These are phyloP conservation scores for Pyronema omphalodes DNA, from an alignment of 495 filamentous ascomycete genomes.

Conservation along the genomic window DNA sequence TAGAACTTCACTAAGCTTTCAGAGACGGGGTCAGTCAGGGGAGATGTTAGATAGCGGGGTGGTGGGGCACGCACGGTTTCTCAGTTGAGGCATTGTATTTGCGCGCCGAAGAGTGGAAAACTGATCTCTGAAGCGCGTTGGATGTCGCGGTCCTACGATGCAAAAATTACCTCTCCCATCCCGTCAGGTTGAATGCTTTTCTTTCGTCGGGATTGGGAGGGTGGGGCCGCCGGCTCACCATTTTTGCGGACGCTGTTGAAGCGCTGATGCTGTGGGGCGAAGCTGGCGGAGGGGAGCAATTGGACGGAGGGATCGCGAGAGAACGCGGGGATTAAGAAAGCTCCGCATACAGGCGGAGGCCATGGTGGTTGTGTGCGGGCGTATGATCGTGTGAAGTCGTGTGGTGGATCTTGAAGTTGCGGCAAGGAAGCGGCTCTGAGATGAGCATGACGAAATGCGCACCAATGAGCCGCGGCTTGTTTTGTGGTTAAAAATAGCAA, in stretches of 20 bases:
- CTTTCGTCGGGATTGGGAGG: background rate
- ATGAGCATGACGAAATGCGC: too few species aligned
- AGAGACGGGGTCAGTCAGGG: background rate
- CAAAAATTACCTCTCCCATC: background rate
- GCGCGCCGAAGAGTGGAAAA: background rate
- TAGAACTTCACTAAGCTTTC: background rate
- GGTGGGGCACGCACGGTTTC: background rate
- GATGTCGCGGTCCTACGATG: background rate
- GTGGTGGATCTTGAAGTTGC: too few species aligned
- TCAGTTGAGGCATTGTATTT: background rate
- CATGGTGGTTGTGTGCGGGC: background rate
- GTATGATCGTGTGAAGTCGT: too few species aligned
- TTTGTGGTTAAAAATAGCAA: too few species aligned
- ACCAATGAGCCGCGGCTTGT: too few species aligned
- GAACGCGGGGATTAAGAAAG: background rate
- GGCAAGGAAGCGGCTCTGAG: too few species aligned
- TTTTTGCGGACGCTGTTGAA: background rate
- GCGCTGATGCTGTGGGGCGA: background rate
- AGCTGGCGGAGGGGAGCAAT: background rate
- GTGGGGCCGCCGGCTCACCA: background rate
- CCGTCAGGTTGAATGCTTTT: background rate
- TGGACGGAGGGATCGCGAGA: background rate
- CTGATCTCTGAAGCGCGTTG: background rate
- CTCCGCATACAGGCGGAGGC: background rate
- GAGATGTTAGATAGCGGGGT: background rate